phyloP scores from a whole-genome alignment of 352 stramenopile species.

The Phytophthora foliorum region DNA sequence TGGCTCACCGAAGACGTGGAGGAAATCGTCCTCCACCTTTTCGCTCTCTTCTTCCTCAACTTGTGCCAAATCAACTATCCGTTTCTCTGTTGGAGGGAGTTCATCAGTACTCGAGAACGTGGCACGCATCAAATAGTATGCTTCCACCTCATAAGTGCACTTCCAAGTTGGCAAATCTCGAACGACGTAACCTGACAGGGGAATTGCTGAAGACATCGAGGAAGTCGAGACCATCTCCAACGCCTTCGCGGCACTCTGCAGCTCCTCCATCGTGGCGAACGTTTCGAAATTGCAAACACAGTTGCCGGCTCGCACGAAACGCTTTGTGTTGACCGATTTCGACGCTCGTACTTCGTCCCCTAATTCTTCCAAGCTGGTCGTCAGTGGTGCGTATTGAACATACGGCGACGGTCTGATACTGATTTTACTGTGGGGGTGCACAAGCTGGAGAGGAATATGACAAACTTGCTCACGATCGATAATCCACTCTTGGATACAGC shows the following conservation, averaged over 20 bases:
- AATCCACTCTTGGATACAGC: slow-evolving; percentile 82
- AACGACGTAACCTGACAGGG: slow-evolving; percentile 83
- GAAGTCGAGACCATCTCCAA: slow-evolving; percentile 42
- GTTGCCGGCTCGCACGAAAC: slow-evolving; percentile 81
- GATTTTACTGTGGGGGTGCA: slow-evolving; percentile 90
- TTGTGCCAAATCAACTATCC: slow-evolving; percentile 34
- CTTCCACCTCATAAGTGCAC: slow-evolving; percentile 90
- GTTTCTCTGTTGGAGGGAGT: slow-evolving; percentile 25
- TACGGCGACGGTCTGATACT: slow-evolving; percentile 87
- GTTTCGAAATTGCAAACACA: slow-evolving; percentile 88
- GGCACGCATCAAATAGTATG: slow-evolving; percentile 88
- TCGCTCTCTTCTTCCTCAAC: slow-evolving; percentile 71
- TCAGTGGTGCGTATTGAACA: slow-evolving; percentile 86
- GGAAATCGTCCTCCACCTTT: slow-evolving; percentile 84
- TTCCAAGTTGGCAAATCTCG: slow-evolving; percentile 89
- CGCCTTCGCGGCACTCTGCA: slow-evolving; percentile 59
- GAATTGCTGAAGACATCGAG: slow-evolving; percentile 50
- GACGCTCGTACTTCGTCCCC: slow-evolving; percentile 74
- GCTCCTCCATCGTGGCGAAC: slow-evolving; percentile 77
- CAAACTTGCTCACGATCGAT: slow-evolving; percentile 87
- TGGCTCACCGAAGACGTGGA: slow-evolving; percentile 75
- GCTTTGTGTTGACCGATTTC: slow-evolving; percentile 81
- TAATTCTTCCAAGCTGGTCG: slow-evolving; percentile 84
- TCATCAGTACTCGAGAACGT: slow-evolving; percentile 81
- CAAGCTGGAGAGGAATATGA: slow-evolving; percentile 85